Evolutionary conservation across 2,329 filamentous ascomycete genomes (phyloP).

Genomic region (Phoma sp.): DNA sequence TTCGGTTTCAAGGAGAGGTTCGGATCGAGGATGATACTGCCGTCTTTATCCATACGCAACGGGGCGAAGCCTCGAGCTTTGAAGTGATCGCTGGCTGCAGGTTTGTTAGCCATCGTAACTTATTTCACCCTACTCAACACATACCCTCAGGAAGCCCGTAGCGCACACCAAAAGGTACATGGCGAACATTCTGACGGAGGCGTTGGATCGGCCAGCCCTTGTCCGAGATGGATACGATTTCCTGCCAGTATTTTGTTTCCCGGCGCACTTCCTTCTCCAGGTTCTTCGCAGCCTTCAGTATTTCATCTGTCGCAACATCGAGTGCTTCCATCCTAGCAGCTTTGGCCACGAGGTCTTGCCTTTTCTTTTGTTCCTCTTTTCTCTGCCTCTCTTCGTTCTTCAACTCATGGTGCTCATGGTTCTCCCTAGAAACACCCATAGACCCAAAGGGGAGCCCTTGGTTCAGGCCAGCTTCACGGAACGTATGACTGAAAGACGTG

Average conservation of each 20-base stretch:
- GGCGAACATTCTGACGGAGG: slow-evolving; percentile 57
- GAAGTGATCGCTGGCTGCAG: slow-evolving; percentile 62
- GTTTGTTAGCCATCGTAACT: not conserved
- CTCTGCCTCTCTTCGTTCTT: slow-evolving; percentile 28
- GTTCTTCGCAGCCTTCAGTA: slow-evolving; percentile 74
- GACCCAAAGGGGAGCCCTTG: slow-evolving; percentile 49
- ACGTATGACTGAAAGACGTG: slow-evolving; percentile 37
- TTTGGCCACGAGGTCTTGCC: slow-evolving; percentile 60
- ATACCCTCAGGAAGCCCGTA: slow-evolving; percentile 85
- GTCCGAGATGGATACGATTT: slow-evolving; percentile 80
- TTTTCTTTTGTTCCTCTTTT: slow-evolving; percentile 43
- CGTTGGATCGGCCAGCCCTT: slow-evolving; percentile 79
- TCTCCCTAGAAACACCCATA: slow-evolving; percentile 37
- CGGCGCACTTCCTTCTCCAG: slow-evolving; percentile 78
- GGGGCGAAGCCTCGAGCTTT: slow-evolving; percentile 80
- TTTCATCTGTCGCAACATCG: slow-evolving; percentile 74
- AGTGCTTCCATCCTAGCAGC: slow-evolving; percentile 84
- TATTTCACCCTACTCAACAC: slow-evolving; percentile 13
- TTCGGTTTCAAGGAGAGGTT: slow-evolving; percentile 63
- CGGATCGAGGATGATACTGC: slow-evolving; percentile 76
- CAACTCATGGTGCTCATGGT: slow-evolving; percentile 26
- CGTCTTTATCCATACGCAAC: slow-evolving; percentile 76
- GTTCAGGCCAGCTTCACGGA: slow-evolving; percentile 32
- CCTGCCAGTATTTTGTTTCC: slow-evolving; percentile 89
- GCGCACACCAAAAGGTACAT: slow-evolving; percentile 82